Base-by-base conservation (phyloP, 2,329 filamentous ascomycete genomes). In the Claviceps fusiformis region DNA sequence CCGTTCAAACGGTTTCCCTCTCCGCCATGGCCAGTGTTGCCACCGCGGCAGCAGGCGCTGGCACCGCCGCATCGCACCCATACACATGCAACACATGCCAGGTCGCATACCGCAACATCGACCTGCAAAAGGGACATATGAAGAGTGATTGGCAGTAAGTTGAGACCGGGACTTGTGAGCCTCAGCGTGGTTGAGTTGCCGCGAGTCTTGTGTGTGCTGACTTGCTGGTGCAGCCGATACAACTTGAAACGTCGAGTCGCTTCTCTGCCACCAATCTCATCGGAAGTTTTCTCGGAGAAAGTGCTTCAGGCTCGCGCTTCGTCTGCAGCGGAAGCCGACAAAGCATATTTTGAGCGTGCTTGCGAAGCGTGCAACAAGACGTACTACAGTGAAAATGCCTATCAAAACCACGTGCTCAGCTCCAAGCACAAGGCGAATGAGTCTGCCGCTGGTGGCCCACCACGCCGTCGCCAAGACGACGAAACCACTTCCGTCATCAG, bases 31-130 rank as follows among this genome's bases (percentile, higher is more conserved):
- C 78, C 58, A 70, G 65, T 59, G 63, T 61, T 52, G 67, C 69
- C 57, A 59, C 68, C 53, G 63, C 67, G 35, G 56, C 63, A 53
- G 61, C 63, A 35, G 61, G 62, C 50, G 63, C 63, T 54, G 66
- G 64, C 59, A 69, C 67, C 8, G 64, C 72, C 17, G 65, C 79
- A 37, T 78, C 85, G 31, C 89, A 96, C 68, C 92, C 93, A 1
- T 98, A 92, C 73, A 97, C 92, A 55, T 98, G 93, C 82, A 98
- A 97, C 72, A 93, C 91, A 56, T 98, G 93, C 68, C 89, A 95
- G 69, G 91, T 98, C 63, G 93, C 92, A 53, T 98, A 97, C 73
- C 86, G 92, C 61, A 90, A 89, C 67, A 90, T 88, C 69, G 92
- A 97, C 67, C 79, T 95, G 55, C 93, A 98, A 73, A 85, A 93